Percentiles rank a stretch among this genome's conserved stretches.
Conservation (phyloP, 1,284 basidiomycete species). For the Papiliotrema laurentii region DNA sequence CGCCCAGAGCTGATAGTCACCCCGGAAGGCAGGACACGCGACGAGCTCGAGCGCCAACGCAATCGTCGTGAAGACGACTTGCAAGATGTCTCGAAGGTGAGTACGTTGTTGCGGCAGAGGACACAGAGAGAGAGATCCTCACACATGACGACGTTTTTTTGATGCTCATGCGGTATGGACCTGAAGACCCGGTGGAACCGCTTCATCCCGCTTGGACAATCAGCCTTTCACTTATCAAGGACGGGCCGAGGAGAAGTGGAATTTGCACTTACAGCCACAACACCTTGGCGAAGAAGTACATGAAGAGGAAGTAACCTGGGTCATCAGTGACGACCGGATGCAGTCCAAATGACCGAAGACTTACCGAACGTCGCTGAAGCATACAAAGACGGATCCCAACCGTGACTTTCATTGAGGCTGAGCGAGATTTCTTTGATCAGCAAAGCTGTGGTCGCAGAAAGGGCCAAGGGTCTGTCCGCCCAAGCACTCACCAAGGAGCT, state of each 20-base stretch:
- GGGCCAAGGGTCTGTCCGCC: no score
- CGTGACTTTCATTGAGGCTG: constrained; percentile 10
- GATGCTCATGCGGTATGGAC: constrained; percentile 10
- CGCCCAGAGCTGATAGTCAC: constrained; percentile 13
- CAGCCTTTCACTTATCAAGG: neutral
- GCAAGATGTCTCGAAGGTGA: constrained; percentile 16
- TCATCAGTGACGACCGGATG: neutral
- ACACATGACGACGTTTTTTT: constrained; percentile 30
- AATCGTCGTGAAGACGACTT: constrained; percentile 23
- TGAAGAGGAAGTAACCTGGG: constrained; percentile 22
- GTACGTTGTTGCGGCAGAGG: no score
- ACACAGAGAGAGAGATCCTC: constrained; percentile 1
- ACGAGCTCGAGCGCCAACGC: constrained; percentile 26
- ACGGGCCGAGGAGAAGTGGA: neutral
- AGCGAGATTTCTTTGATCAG: neutral
- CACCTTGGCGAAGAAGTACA: constrained; percentile 15
- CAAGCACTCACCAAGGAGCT: neutral
- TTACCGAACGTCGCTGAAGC: constrained; percentile 20
- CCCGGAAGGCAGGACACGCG: constrained; percentile 12
- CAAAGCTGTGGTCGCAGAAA: no score
- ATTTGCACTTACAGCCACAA: constrained; percentile 14
- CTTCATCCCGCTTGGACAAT: no score
- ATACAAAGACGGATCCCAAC: constrained; percentile 28
- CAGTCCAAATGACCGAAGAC: neutral
- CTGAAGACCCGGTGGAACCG: constrained; percentile 7